Evolutionary conservation across 2,329 filamentous ascomycete species (phyloP).

Genomic region (Chaetomium sp.): DNA sequence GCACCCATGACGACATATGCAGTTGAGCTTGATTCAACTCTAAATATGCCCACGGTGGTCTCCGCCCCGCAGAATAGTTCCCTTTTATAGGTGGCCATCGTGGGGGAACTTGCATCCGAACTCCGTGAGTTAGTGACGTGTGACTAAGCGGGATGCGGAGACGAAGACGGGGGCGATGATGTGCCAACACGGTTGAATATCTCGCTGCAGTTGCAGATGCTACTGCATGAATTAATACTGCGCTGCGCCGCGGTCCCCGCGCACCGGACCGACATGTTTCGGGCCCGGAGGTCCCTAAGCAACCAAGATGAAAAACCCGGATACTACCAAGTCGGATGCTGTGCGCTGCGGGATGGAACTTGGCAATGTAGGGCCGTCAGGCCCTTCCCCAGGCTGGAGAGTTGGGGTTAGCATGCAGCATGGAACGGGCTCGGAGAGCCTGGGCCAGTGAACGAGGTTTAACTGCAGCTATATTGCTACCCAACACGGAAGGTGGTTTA

Average conservation of each 20-base stretch:
- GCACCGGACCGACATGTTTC: neutral
- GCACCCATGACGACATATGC: neutral
- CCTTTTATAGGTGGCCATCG: neutral
- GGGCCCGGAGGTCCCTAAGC: neutral
- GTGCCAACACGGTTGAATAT: neutral
- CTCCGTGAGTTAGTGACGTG: neutral
- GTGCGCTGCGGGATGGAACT: neutral
- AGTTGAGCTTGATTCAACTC: neutral
- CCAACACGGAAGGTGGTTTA: neutral
- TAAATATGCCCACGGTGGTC: neutral
- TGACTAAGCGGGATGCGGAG: neutral
- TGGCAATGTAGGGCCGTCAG: neutral
- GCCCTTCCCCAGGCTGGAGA: neutral
- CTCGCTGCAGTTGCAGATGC: neutral
- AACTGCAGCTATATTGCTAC: slow-evolving; percentile 5
- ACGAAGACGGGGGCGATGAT: neutral
- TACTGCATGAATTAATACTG: neutral
- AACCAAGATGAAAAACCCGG: neutral
- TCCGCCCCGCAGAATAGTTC: neutral
- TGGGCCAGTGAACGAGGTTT: neutral
- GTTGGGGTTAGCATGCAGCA: neutral
- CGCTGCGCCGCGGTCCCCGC: neutral
- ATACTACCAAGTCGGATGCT: neutral
- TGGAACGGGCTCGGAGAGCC: neutral
- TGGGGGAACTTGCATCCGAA: neutral